Base-by-base conservation (phyloP, 495 filamentous ascomycete species). In the Neurospora sp. region DNA sequence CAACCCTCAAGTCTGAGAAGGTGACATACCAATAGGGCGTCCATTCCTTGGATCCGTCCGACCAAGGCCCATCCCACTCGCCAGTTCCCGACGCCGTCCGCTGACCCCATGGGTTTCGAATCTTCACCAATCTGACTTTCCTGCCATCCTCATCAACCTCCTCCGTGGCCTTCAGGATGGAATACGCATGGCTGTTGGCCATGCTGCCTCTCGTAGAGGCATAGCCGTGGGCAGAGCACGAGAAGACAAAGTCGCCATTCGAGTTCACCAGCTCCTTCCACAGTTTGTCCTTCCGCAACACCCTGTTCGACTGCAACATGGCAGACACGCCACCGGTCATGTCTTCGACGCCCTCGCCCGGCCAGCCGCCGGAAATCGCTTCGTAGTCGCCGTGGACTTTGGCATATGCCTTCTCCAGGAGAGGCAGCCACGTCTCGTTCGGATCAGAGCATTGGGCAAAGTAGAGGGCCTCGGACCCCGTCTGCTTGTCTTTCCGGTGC, bases 371-470 rank as follows among this genome's bases (percentile, higher is more conserved):
- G 46, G 91, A 87, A 73, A 94, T 92, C 1, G 91, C 74, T 48
- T 76, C 74, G 42, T 78, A 81, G 69, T 81, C 79, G 4, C 90
- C 90, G 74, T 94, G 92, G 5, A 91, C 91, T 77, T 94, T 94
- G 46, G 92, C 92, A 77, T 92, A 94, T 2, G 92, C 92, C 78
- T 94, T 94, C 76, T 94, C 92, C 1, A 94, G 85, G 42, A 94
- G 81, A 0, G 92, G 92, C 18, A 94, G 83, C 92, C 92, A 94
- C 0, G 91, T 94, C 80, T 94, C 92, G 76, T 93, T 92, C 12
- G 86, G 84, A 75, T 91, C 89, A 42, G 86, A 85, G 81, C 92
- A 93, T 73, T 90, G 88, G 4, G 91, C 90, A 81, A 93, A 94
- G 75, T 89, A 90, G 8, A 94, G 81, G 2, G 92, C 91, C 42